Percentiles rank a stretch among this genome's conserved stretches.
These are phyloP conservation scores for Spatholobus suberectus DNA, from an alignment of 306 rosid genomes.

Conservation along the genomic window DNA sequence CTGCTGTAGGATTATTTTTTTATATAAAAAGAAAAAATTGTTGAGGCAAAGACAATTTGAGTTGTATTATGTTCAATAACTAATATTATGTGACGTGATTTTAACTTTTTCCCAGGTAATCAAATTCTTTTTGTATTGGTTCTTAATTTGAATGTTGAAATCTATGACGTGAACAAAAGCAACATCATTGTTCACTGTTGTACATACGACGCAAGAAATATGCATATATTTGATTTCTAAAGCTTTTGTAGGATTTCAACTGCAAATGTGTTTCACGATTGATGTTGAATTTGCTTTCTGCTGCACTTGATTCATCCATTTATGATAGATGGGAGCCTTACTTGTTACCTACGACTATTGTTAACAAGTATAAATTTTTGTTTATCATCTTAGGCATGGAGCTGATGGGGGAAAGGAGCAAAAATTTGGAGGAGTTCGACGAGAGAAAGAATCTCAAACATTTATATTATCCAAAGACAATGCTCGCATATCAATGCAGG, in stretches of 20 bases:
- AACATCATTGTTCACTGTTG: not conserved
- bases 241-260: not conserved
- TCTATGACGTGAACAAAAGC: conserved; percentile 37
- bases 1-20: not conserved
- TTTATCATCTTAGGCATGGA: conserved; percentile 60
- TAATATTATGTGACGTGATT: conserved; percentile 18
- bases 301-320: not conserved
- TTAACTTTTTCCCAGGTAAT: conserved; percentile 10
- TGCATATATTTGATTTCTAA: not conserved
- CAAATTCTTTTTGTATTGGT: conserved; percentile 18
- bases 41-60: conserved; percentile 14
- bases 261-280: not conserved
- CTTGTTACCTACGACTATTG: conserved; percentile 19
- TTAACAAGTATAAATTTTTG: conserved; percentile 16
- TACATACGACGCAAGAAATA: conserved; percentile 22
- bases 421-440: conserved; percentile 60
- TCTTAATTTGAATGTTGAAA: conserved; percentile 16
- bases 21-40: not conserved
- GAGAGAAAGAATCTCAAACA: conserved; percentile 48
- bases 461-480: conserved; percentile 48
- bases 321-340: not conserved
- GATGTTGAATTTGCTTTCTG: conserved; percentile 1
- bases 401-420: conserved; percentile 53
- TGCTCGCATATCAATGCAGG: conserved; percentile 51
- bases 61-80: not conserved